A percentile compares a stretch with the other conserved stretches of the same genome.
Evolutionary conservation across 2,329 filamentous ascomycete species (phyloP).

Genomic region (Fusarium aywerte): DNA sequence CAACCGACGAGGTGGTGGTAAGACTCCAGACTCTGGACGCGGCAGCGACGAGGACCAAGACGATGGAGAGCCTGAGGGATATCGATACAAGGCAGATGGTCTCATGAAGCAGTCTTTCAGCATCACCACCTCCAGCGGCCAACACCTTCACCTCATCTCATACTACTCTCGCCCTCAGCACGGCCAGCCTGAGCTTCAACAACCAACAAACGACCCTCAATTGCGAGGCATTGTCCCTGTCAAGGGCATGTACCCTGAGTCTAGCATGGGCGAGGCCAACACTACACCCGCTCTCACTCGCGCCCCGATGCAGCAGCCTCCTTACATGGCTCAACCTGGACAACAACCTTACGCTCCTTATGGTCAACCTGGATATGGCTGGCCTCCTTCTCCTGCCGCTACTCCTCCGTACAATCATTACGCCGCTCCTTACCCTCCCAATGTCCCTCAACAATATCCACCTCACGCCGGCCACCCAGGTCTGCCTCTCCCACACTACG

Average conservation of each 20-base stretch:
- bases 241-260: constrained; percentile 98
- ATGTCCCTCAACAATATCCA: constrained; percentile 45
- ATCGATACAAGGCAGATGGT: constrained; percentile 94
- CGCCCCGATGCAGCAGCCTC: constrained; percentile 69
- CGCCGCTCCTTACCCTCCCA: constrained; percentile 52
- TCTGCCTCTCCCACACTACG: constrained; percentile 45
- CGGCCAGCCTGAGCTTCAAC: constrained; percentile 76
- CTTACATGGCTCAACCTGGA: constrained; percentile 53
- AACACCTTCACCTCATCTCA: constrained; percentile 96
- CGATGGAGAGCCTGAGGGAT: constrained; percentile 87
- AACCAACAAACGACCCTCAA: constrained; percentile 82
- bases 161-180: constrained; percentile 89
- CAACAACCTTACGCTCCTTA: constrained; percentile 54
- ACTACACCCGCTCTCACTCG: constrained; percentile 84
- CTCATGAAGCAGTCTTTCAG: constrained; percentile 99
- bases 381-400: constrained; percentile 66
- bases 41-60: constrained; percentile 88
- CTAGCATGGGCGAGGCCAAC: constrained; percentile 86
- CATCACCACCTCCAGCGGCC: constrained; percentile 88
- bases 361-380: constrained; percentile 59
- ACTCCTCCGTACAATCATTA: constrained; percentile 66
- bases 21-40: constrained; percentile 84
- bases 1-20: constrained; percentile 69
- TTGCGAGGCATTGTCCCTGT: constrained; percentile 85
- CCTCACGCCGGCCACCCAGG: constrained; percentile 47